A percentile compares a stretch with the other conserved stretches of the same genome.
Conservation (phyloP, 495 filamentous ascomycete species). For the Penicillium maclennaniae region DNA sequence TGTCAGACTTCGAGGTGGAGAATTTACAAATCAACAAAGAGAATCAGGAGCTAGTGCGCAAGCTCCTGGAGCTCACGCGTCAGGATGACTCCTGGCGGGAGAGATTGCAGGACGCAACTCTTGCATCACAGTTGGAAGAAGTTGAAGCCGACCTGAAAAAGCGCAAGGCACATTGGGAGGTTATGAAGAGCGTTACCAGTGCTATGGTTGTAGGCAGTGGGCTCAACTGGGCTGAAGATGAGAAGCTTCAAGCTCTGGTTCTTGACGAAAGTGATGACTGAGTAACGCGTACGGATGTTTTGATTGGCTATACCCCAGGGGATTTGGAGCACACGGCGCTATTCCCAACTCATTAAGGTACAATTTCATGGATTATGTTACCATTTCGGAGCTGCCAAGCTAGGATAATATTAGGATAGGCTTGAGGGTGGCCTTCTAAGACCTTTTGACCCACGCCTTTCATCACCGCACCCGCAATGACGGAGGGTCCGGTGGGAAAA, state of each 20-base stretch:
- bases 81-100: constrained; percentile 51
- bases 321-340: not conserved
- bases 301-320: constrained; percentile 1
- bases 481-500: constrained; percentile 9
- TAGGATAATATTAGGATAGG: constrained; percentile 4
- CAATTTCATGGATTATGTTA: not conserved
- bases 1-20: constrained; percentile 54
- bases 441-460: constrained; percentile 20
- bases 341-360: constrained; percentile 1
- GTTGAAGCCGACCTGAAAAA: constrained; percentile 53
- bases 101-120: constrained; percentile 45
- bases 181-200: constrained; percentile 69
- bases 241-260: constrained; percentile 65
- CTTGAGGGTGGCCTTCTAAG: constrained; percentile 14
- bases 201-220: constrained; percentile 79
- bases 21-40: constrained; percentile 48
- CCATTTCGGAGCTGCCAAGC: not conserved
- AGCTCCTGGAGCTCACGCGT: constrained; percentile 58
- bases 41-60: constrained; percentile 59
- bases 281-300: not conserved
- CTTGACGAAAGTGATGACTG: constrained; percentile 65
- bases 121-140: constrained; percentile 50
- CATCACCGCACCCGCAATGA: constrained; percentile 21
- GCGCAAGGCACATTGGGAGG: constrained; percentile 61
- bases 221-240: constrained; percentile 74